Percentiles rank a stretch among this genome's conserved stretches.
Conservation (phyloP, 176 grass and related monocot species). For the Cenchrus purpureus region DNA sequence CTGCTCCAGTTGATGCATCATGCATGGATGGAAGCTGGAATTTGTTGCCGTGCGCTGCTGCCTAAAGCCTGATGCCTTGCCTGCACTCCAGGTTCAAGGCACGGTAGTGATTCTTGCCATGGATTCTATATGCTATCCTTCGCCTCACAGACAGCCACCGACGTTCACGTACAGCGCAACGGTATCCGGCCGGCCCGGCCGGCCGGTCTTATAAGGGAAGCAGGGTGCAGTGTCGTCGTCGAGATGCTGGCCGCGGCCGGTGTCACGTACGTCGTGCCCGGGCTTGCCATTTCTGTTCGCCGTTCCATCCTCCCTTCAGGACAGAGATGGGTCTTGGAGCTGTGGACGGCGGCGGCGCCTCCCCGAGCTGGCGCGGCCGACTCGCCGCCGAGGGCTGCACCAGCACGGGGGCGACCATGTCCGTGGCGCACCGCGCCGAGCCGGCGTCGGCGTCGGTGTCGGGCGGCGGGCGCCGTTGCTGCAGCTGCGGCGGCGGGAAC, state of each 20-base stretch:
- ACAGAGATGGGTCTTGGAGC: conserved; percentile 12
- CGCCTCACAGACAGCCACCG: neutral
- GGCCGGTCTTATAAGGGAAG: neutral
- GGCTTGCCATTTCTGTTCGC: neutral
- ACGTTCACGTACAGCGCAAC: neutral
- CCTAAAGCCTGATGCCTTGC: neutral
- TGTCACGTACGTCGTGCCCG: neutral
- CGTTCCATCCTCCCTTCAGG: neutral
- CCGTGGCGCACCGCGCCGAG: neutral
- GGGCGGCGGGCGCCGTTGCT: neutral
- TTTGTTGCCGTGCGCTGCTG: neutral
- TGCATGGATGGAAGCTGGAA: neutral
- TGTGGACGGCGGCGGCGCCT: neutral
- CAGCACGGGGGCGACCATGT: conserved; percentile 56
- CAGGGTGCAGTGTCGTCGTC: no score
- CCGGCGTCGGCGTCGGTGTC: neutral
- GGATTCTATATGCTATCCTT: conserved; percentile 2
- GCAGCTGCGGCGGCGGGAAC: conserved; percentile 1
- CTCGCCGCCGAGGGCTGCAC: conserved; percentile 28
- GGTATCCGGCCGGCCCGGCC: neutral
- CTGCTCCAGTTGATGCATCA: no score
- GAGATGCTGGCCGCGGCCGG: neutral
- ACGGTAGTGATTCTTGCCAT: neutral
- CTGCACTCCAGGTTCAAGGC: neutral
- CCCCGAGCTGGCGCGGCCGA: neutral